A percentile compares a stretch with the other conserved stretches of the same genome.
Evolutionary conservation across 441 rosid species (phyloP).

Genomic region (Erodium trifolium): DNA sequence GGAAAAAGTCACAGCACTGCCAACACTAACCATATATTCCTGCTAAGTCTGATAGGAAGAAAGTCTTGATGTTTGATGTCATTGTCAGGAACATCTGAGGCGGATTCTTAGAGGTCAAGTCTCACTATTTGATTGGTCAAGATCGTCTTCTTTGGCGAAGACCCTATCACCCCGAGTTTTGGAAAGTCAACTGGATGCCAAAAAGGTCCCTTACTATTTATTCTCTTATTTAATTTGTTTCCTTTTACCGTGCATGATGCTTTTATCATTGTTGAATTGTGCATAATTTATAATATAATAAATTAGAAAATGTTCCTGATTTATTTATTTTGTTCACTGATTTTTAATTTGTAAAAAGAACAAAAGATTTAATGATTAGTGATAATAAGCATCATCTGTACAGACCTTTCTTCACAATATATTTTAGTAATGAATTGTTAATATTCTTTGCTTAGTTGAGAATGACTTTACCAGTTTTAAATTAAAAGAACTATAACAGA

Average conservation of each 20-base stretch:
- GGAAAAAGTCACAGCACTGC: background rate
- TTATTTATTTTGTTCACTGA: background rate
- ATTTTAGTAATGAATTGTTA: background rate
- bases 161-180: conserved; percentile 90
- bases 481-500: background rate
- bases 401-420: background rate
- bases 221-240: background rate
- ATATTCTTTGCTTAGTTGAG: background rate
- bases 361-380: background rate
- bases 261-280: too few relatives aligned
- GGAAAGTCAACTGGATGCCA: conserved; percentile 94
- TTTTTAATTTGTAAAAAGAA: background rate
- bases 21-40: background rate
- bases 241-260: too few relatives aligned
- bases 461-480: background rate
- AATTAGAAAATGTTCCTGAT: background rate
- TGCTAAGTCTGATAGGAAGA: background rate
- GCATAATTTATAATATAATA: too few relatives aligned
- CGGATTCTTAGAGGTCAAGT: conserved; percentile 97
- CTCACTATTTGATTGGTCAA: conserved; percentile 90
- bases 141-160: conserved; percentile 91
- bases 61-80: conserved; percentile 8
- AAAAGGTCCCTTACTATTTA: conserved; percentile 44
- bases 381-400: background rate
- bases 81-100: conserved; percentile 73